Percentiles rank a stretch among this genome's conserved stretches.
phyloP scores from a whole-genome alignment of 192 early-diverging fungal species.

The Anaeromyces robustus region DNA sequence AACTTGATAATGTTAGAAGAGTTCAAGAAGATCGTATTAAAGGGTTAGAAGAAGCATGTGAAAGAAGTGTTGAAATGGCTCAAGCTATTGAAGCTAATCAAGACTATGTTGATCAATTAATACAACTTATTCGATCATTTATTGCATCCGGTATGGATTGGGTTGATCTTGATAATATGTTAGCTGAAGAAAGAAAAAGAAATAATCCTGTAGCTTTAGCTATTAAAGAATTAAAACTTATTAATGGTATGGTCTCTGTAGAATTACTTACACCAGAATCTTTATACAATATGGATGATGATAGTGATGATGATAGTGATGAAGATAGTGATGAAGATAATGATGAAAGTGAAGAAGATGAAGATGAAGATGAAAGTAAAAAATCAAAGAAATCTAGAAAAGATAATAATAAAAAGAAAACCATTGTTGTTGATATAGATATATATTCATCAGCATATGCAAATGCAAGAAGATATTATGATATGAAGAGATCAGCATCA shows the following conservation, averaged over 20 bases:
- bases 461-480: constrained; percentile 82
- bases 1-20: constrained; percentile 63
- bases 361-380: constrained; percentile 15
- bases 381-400: constrained; percentile 12
- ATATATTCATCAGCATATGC: constrained; percentile 76
- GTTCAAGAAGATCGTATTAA: constrained; percentile 65
- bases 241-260: constrained; percentile 64
- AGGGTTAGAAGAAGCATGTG: constrained; percentile 56
- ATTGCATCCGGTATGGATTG: constrained; percentile 84
- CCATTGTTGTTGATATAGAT: constrained; percentile 62
- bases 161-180: constrained; percentile 77
- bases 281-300: constrained; percentile 4
- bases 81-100: constrained; percentile 71
- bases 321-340: constrained; percentile 8
- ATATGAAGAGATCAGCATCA: constrained; percentile 61
- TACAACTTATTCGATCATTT: constrained; percentile 72
- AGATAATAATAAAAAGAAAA: constrained; percentile 12
- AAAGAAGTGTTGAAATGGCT: constrained; percentile 55
- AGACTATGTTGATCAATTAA: constrained; percentile 70
- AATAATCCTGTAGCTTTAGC: constrained; percentile 67
- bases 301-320: constrained; percentile 6
- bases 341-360: constrained; percentile 40
- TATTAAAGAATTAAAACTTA: constrained; percentile 59
- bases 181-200: constrained; percentile 60
- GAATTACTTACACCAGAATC: constrained; percentile 22